Evolutionary conservation across 805 yeast genomes (phyloP).

Genomic region (Cyberlindnera bimundalis): DNA sequence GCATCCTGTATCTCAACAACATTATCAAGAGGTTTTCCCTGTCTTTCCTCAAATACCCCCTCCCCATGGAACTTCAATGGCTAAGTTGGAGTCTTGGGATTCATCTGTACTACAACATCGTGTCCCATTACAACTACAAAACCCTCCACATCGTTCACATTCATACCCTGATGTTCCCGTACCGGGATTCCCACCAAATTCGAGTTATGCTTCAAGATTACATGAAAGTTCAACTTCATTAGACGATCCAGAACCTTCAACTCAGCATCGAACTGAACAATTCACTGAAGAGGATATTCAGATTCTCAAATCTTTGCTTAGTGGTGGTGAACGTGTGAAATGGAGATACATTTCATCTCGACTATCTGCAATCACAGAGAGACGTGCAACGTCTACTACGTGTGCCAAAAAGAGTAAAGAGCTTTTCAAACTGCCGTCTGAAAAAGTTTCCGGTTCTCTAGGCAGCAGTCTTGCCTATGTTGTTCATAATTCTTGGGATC

Average conservation of each 20-base stretch:
- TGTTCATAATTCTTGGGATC: conserved; percentile 47
- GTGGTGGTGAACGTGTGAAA: conserved; percentile 52
- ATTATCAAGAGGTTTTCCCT: no score
- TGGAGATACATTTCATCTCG: conserved; percentile 53
- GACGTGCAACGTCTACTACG: conserved; percentile 44
- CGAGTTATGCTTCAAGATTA: neutral
- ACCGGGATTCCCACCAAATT: no score
- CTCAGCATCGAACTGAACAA: conserved; percentile 10
- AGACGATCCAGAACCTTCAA: neutral
- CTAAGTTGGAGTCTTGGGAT: neutral
- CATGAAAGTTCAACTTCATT: neutral
- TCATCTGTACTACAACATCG: neutral
- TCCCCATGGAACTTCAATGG: neutral
- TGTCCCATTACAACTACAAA: neutral
- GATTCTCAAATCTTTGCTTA: conserved; percentile 44
- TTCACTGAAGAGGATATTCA: conserved; percentile 40
- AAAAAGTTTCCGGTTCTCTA: conserved; percentile 35
- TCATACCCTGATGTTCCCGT: conserved; percentile 5
- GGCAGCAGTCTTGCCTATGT: conserved; percentile 55
- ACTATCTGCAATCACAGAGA: conserved; percentile 35
- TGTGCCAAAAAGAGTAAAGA: conserved; percentile 53
- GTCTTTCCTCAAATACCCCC: neutral
- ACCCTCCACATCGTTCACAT: conserved; percentile 1
- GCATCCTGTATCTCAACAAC: neutral
- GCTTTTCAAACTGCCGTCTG: conserved; percentile 52